Conservation (phyloP, 225 moss, liverwort and hornwort genomes). For the Polytrichum formosum region DNA sequence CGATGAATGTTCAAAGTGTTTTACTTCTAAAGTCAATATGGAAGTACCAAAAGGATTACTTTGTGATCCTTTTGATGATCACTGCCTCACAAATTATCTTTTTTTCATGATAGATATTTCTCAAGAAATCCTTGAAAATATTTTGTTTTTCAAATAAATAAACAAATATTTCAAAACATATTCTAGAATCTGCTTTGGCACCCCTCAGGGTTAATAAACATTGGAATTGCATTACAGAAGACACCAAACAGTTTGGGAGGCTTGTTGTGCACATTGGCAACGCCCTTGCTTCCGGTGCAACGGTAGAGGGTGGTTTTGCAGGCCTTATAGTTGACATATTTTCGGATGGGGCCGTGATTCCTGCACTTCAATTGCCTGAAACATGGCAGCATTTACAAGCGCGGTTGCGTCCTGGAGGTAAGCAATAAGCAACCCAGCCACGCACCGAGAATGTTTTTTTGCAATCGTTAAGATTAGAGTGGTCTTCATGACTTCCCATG, state of each 20-base stretch:
- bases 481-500: too few species aligned
- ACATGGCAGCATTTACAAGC: conserved; percentile 60
- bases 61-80: too few species aligned
- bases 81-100: too few species aligned
- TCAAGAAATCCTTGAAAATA: too few species aligned
- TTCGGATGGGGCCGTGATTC: conserved; percentile 68
- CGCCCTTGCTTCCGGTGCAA: conserved; percentile 45
- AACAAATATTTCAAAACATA: too few species aligned
- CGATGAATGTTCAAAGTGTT: too few species aligned
- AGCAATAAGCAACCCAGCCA: conserved; percentile 2
- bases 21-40: too few species aligned
- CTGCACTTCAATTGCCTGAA: conserved; percentile 53
- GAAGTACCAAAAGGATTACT: too few species aligned
- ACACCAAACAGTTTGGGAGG: conserved; percentile 29
- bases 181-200: not conserved
- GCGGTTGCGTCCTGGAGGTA: conserved; percentile 58
- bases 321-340: conserved; percentile 84
- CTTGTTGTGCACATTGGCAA: conserved; percentile 75
- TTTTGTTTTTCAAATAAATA: too few species aligned
- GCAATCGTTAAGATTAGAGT: too few species aligned
- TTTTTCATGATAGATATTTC: too few species aligned
- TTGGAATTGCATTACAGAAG: not conserved
- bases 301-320: conserved; percentile 67
- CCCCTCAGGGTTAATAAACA: not conserved
- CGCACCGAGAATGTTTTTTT: not conserved